Conservation (phyloP, 2,329 filamentous ascomycete genomes). For the Ceratocystis variospora region DNA sequence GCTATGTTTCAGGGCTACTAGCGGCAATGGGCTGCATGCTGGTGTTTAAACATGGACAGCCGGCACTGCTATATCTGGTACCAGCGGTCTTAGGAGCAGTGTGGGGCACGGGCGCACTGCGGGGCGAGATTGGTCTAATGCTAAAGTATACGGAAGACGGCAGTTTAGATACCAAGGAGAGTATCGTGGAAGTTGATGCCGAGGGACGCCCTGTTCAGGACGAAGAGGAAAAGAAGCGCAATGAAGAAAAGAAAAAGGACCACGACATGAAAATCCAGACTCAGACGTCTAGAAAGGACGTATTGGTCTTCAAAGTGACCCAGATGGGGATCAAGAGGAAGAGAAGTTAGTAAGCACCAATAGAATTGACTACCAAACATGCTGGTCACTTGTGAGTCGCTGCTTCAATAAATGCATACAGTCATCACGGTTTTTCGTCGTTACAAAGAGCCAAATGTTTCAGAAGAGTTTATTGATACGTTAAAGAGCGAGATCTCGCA, state of each 20-base stretch:
- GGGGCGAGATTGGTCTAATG: conserved; percentile 61
- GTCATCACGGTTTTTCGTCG: no score
- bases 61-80: conserved; percentile 82
- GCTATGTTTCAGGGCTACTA: conserved; percentile 67
- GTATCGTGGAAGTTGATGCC: conserved; percentile 41
- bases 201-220: conserved; percentile 33
- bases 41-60: conserved; percentile 68
- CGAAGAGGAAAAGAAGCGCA: conserved; percentile 17
- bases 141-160: conserved; percentile 71
- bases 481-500: conserved; percentile 14
- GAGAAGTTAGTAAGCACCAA: background rate
- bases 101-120: conserved; percentile 57
- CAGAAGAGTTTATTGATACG: background rate
- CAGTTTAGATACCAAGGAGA: conserved; percentile 40
- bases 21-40: conserved; percentile 64
- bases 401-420: no score
- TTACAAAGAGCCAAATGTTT: no score
- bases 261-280: background rate
- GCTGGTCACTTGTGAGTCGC: no score
- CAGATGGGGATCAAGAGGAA: background rate
- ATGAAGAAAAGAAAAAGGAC: background rate
- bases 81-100: conserved; percentile 64
- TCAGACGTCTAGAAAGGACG: background rate
- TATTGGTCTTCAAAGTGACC: background rate
- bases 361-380: no score